Percentiles rank a stretch among this genome's conserved stretches.
Evolutionary conservation across 768 basidiomycete genomes (phyloP).

Genomic region (Tylopilus balloui): DNA sequence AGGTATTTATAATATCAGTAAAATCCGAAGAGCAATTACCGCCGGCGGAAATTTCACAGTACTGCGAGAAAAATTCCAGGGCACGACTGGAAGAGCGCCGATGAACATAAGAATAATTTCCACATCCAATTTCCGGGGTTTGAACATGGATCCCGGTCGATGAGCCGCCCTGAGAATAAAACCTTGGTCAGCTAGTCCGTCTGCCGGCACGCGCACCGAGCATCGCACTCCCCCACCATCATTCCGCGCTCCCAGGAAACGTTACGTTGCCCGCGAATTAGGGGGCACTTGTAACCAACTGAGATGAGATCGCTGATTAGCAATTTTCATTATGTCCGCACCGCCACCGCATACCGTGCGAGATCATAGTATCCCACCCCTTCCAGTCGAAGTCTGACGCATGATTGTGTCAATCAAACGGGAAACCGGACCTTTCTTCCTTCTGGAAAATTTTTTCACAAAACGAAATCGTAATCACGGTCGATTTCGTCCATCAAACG

Average conservation of each 20-base stretch:
- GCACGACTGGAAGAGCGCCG: constrained; percentile 7
- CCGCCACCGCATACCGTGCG: constrained; percentile 27
- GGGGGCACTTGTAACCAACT: constrained; percentile 25
- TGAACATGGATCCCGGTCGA: constrained; percentile 16
- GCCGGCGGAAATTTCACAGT: constrained; percentile 26
- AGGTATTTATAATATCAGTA: constrained; percentile 25
- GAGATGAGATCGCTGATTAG: constrained; percentile 26
- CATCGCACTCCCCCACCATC: constrained; percentile 17
- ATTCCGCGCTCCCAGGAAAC: constrained; percentile 22
- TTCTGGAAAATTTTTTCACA: background rate
- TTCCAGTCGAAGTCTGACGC: constrained; percentile 11
- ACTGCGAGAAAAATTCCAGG: constrained; percentile 26
- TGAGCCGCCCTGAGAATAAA: constrained; percentile 9
- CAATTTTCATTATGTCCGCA: constrained; percentile 26
- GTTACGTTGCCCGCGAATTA: constrained; percentile 26
- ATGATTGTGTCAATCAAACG: constrained; percentile 23
- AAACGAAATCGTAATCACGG: background rate
- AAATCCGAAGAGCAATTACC: constrained; percentile 27
- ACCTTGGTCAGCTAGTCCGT: constrained; percentile 1
- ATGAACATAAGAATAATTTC: constrained; percentile 14
- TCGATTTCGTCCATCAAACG: constrained; percentile 6
- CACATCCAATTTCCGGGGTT: constrained; percentile 24
- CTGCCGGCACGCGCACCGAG: constrained; percentile 13
- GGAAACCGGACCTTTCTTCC: constrained; percentile 6
- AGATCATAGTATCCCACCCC: constrained; percentile 22